These are phyloP conservation scores for Vigna reflexopilosa DNA, from an alignment of 306 rosid species.

Conservation along the genomic window DNA sequence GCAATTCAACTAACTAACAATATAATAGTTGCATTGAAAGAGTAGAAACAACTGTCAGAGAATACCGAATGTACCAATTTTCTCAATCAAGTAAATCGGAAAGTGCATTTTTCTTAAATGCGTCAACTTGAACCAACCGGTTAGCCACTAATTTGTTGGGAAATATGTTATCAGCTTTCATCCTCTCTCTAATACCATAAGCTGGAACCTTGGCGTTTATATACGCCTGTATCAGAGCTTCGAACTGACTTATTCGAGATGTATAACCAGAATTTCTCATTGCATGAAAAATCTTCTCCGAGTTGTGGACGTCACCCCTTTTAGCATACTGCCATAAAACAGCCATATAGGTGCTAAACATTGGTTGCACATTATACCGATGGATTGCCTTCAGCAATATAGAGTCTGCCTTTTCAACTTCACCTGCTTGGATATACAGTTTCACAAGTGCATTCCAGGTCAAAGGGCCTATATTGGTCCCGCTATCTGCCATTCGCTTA, in stretches of 20 bases:
- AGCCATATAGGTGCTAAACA: conserved; percentile 60
- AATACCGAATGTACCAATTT: conserved; percentile 19
- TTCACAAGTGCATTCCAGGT: conserved; percentile 75
- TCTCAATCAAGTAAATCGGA: conserved; percentile 76
- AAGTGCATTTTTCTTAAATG: conserved; percentile 64
- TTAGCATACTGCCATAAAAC: conserved; percentile 67
- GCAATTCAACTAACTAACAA: conserved; percentile 5
- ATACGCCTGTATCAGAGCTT: conserved; percentile 63
- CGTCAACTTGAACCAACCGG: conserved; percentile 55
- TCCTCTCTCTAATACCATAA: conserved; percentile 77
- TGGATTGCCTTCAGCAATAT: conserved; percentile 61
- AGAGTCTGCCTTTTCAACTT: conserved; percentile 76
- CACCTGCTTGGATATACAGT: conserved; percentile 70
- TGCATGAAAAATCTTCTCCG: conserved; percentile 69
- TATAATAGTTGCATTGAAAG: not conserved
- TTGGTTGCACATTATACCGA: conserved; percentile 49
- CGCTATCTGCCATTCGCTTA: conserved; percentile 63
- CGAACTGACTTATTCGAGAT: conserved; percentile 54
- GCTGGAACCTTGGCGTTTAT: conserved; percentile 68
- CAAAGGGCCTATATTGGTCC: conserved; percentile 56
- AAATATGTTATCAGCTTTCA: conserved; percentile 75
- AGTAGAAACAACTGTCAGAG: conserved; percentile 12
- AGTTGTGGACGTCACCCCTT: conserved; percentile 72
- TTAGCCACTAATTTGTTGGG: conserved; percentile 58
- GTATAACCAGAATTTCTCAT: conserved; percentile 66